Percentiles rank a stretch among this genome's conserved stretches.
Conservation (phyloP, 2,329 filamentous ascomycete species). For the Colletotrichum euphorbiae region DNA sequence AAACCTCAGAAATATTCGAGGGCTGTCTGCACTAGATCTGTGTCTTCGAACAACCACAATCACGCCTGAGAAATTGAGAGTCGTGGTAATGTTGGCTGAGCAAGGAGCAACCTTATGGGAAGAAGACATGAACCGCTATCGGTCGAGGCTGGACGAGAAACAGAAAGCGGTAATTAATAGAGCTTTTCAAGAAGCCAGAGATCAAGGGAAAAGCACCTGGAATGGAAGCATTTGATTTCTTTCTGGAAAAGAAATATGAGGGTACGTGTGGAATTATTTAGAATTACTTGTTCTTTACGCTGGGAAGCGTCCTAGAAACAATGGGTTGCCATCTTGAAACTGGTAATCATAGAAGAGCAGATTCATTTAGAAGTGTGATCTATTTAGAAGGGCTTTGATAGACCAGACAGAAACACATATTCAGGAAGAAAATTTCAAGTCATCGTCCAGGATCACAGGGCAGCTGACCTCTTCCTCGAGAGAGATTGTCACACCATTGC, state of each 20-base stretch:
- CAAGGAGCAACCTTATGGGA: conserved; percentile 15
- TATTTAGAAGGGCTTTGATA: background rate
- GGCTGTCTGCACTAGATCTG: conserved; percentile 20
- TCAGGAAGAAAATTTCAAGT: too few species aligned
- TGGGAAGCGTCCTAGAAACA: too few species aligned
- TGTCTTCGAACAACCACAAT: conserved; percentile 19
- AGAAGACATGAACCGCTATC: conserved; percentile 13
- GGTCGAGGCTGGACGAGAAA: conserved; percentile 3
- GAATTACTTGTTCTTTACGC: too few species aligned
- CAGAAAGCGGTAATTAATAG: conserved; percentile 9
- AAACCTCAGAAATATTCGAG: conserved; percentile 41
- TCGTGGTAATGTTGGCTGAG: conserved; percentile 2
- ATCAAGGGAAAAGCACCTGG: background rate
- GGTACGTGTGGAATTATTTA: too few species aligned
- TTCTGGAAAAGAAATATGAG: background rate
- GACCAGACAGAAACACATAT: too few species aligned
- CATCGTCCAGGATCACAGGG: too few species aligned
- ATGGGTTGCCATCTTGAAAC: too few species aligned
- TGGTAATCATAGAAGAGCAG: too few species aligned
- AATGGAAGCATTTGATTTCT: background rate
- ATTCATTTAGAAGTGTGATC: background rate
- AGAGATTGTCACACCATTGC: too few species aligned
- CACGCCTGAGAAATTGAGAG: conserved; percentile 11
- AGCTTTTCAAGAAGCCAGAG: conserved; percentile 4
- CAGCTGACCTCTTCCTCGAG: too few species aligned